Percentiles rank a stretch among this genome's conserved stretches.
phyloP scores from a whole-genome alignment of 1,284 basidiomycete species.

The Ceratobasidium sp. region DNA sequence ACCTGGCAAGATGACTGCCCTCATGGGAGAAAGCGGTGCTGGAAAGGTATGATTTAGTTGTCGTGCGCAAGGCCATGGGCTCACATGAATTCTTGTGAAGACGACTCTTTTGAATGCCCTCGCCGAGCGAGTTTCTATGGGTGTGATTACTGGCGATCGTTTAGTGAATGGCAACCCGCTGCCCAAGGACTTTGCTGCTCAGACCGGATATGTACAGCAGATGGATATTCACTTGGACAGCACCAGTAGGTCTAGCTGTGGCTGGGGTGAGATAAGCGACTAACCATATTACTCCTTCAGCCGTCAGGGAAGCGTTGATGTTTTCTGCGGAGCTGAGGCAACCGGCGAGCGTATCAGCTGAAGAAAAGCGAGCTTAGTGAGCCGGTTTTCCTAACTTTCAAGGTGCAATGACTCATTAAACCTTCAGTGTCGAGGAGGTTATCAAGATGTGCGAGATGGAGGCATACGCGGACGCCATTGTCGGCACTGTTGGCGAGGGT shows the following conservation, averaged over 20 bases:
- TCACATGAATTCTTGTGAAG: conserved; percentile 51
- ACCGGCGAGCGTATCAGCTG: conserved; percentile 64
- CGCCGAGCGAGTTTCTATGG: conserved; percentile 78
- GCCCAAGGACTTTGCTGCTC: conserved; percentile 75
- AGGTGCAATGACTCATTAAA: conserved; percentile 52
- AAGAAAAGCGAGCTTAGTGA: conserved; percentile 83
- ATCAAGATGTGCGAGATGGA: conserved; percentile 81
- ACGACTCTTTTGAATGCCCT: conserved; percentile 85
- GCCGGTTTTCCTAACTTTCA: conserved; percentile 51
- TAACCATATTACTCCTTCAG: conserved; percentile 45
- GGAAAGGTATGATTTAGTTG: conserved; percentile 50
- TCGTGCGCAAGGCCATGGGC: no score
- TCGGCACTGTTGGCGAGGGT: conserved; percentile 69
- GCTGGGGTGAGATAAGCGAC: not conserved
- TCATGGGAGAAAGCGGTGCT: conserved; percentile 74
- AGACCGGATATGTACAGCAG: conserved; percentile 81
- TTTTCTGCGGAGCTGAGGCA: conserved; percentile 87
- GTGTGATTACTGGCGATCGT: conserved; percentile 79
- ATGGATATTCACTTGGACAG: conserved; percentile 78
- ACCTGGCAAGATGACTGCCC: conserved; percentile 77
- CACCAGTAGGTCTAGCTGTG: conserved; percentile 50
- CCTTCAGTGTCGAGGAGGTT: conserved; percentile 74
- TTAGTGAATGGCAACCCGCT: conserved; percentile 78
- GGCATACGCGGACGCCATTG: conserved; percentile 72
- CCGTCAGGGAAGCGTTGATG: conserved; percentile 82